phyloP scores from a whole-genome alignment of 306 rosid species.

The Glycyrrhiza uralensis region DNA sequence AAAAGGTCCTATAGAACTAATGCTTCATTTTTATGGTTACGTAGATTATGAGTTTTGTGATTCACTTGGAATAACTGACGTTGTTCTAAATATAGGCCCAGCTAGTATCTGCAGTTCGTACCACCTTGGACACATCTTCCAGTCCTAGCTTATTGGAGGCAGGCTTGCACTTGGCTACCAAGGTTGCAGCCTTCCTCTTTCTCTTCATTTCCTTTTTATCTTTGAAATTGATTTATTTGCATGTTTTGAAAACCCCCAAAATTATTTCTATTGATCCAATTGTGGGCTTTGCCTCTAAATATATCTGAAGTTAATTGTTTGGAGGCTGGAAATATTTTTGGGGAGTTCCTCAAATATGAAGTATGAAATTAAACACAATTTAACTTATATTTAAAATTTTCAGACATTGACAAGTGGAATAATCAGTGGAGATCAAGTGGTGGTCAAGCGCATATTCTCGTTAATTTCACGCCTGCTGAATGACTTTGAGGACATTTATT shows the following conservation, averaged over 20 bases:
- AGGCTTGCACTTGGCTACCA: slow-evolving; percentile 93
- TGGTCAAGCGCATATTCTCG: slow-evolving; percentile 84
- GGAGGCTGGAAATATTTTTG: background rate
- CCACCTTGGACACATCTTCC: slow-evolving; percentile 80
- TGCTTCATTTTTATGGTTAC: slow-evolving; percentile 13
- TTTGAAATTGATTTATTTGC: slow-evolving; percentile 1
- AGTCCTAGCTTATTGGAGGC: slow-evolving; percentile 95
- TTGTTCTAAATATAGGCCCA: slow-evolving; percentile 69
- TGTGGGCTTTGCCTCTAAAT: background rate
- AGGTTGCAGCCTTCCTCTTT: slow-evolving; percentile 48
- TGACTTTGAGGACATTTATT: slow-evolving; percentile 86
- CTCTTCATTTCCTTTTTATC: background rate
- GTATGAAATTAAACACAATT: background rate
- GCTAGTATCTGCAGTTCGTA: slow-evolving; percentile 93
- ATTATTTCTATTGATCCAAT: background rate
- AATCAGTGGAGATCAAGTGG: slow-evolving; percentile 84
- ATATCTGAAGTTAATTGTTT: background rate
- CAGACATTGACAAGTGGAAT: slow-evolving; percentile 96
- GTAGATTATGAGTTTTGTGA: slow-evolving; percentile 16
- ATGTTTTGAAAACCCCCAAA: background rate
- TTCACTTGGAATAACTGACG: slow-evolving; percentile 30
- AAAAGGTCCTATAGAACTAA: background rate
- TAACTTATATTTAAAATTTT: slow-evolving; percentile 26
- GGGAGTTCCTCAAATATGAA: background rate
- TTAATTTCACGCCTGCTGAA: slow-evolving; percentile 84